Evolutionary conservation across 345 rosid species (phyloP).

Genomic region (Citrus mangshanensis): DNA sequence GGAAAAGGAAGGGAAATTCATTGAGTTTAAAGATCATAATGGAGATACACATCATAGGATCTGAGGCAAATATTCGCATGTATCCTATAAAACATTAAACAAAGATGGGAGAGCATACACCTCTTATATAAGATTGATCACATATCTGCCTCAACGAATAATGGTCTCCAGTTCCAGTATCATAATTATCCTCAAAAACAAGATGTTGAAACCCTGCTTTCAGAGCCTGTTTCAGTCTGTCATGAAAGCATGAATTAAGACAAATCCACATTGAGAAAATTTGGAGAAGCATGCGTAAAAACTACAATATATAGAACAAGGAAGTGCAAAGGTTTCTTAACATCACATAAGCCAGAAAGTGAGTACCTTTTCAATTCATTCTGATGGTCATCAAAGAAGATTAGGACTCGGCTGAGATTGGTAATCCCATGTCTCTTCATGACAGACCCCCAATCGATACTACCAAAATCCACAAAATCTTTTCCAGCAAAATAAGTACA

Average conservation of each 20-base stretch:
- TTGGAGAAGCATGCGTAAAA: background rate
- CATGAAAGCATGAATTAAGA: conserved; percentile 17
- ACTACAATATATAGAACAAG: background rate
- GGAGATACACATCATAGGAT: background rate
- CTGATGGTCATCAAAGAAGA: conserved; percentile 97
- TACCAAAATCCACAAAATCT: conserved; percentile 95
- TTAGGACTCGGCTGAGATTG: conserved; percentile 62
- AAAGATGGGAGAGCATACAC: conserved; percentile 25
- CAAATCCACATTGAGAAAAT: conserved; percentile 7
- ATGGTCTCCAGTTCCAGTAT: conserved; percentile 98
- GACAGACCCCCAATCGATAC: conserved; percentile 74
- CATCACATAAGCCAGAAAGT: background rate
- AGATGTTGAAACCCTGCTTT: conserved; percentile 86
- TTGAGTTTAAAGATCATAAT: background rate
- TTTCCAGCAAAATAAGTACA: conserved; percentile 98
- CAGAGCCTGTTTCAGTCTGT: conserved; percentile 77
- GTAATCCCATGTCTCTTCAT: conserved; percentile 59
- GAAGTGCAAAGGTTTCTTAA: background rate
- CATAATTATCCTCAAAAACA: conserved; percentile 96
- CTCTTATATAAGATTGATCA: conserved; percentile 85
- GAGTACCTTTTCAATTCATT: conserved; percentile 87
- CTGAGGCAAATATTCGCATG: background rate
- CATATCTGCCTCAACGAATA: conserved; percentile 97
- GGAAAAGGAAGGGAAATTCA: background rate
- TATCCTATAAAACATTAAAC: background rate